Evolutionary conservation across 2,329 filamentous ascomycete genomes (phyloP), one percentile per base, ranked within the genome.

Genomic region (Paramyrothecium roridum): DNA sequence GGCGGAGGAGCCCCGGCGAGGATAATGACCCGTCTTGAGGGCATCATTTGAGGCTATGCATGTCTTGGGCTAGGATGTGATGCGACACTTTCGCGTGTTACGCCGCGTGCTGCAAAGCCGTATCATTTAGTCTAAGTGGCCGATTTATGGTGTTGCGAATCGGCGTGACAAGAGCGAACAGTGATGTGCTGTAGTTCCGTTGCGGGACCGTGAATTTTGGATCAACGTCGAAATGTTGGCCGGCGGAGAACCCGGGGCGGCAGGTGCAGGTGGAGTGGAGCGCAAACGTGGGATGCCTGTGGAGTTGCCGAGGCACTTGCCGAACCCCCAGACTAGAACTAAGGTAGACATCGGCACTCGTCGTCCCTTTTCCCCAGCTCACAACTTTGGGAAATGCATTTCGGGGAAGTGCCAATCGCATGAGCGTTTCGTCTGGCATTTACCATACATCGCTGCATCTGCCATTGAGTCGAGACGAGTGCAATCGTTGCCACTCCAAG

Each of bases 1-100:
- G 69, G 50, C 3, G 67, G 49, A 6, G 72, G 73, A 12, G 73
- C 68, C 10, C 73, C 73, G 26, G 67, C 60, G 59, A 74, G 65
- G 53, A 75, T 62, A 19, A 81, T 71, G 46, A 80, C 63, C 22
- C 56, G 64, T 17, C 66, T 61, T 11, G 6, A 34, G 8, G 65
- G 45, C 64, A 71, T 69, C 37, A 2, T 52, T 37, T 34, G n/a
- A 23, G 55, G 47, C 19, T 45, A 20, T 6, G 40, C 33, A 17
- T 40, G 37, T 46, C 26, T 34, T 54, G 30, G 20, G 19, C 2
- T 26, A 7, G 53, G 34, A 17, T 52, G 26, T 30, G 4, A 10
- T 30, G 26, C 26, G 26, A 10, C 26, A 30, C 4, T 30, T 30
- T 30, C 10, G 6, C 10, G 26, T 30, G 10, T 30, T 10, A 30